Percentiles rank a stretch among this genome's conserved stretches.
Conservation (phyloP, 768 basidiomycete species). For the Boletus patriciae region DNA sequence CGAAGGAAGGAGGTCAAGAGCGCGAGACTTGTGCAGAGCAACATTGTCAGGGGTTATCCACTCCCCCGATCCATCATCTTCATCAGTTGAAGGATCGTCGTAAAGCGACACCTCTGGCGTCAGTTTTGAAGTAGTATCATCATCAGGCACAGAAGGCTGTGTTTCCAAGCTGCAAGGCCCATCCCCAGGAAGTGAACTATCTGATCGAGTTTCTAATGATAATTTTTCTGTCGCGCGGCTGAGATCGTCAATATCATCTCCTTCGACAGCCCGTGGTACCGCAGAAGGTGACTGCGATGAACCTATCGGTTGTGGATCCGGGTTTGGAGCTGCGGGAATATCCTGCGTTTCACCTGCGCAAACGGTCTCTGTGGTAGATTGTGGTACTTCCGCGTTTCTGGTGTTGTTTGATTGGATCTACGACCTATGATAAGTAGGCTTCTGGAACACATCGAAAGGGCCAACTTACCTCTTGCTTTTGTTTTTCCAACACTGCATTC, state of each 20-base stretch:
- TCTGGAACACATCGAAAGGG: background rate
- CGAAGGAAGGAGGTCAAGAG: conserved; percentile 76
- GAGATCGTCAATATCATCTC: conserved; percentile 12
- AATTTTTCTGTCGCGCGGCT: conserved; percentile 5
- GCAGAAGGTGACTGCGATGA: background rate
- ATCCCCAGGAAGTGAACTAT: conserved; percentile 1
- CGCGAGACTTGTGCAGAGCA: conserved; percentile 80
- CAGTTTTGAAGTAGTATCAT: conserved; percentile 5
- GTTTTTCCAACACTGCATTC: conserved; percentile 27
- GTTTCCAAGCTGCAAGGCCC: conserved; percentile 39
- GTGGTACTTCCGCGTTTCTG: background rate
- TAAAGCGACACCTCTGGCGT: conserved; percentile 44
- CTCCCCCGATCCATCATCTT: conserved; percentile 85
- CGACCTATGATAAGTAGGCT: background rate
- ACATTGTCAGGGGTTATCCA: conserved; percentile 97
- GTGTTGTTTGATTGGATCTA: conserved; percentile 9
- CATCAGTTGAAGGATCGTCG: conserved; percentile 72
- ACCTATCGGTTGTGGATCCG: background rate
- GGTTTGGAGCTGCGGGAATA: background rate
- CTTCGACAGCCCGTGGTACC: background rate
- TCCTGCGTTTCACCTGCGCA: conserved; percentile 6
- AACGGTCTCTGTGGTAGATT: background rate
- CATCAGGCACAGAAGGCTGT: conserved; percentile 18
- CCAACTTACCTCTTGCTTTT: conserved; percentile 32
- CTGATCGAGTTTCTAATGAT: conserved; percentile 15